A percentile compares a stretch with the other conserved stretches of the same genome.
Conservation (phyloP, 495 filamentous ascomycete genomes). For the Penicillium canescens region DNA sequence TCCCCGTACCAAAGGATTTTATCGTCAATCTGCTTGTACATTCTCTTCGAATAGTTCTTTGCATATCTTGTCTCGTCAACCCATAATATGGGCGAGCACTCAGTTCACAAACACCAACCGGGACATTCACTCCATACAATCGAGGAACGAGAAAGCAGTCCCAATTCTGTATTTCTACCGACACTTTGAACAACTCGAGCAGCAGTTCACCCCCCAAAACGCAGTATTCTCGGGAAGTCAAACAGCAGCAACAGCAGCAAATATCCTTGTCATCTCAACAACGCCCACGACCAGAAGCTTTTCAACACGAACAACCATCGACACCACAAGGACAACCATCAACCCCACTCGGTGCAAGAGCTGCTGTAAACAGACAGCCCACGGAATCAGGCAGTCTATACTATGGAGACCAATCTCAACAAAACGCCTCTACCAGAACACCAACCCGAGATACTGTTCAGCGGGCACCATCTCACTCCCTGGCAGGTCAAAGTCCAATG, state of each 20-base stretch:
- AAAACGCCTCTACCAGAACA: neutral
- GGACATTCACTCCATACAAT: neutral
- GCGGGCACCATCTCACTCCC: conserved; percentile 5
- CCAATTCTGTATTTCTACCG: neutral
- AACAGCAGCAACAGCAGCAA: neutral
- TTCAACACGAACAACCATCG: neutral
- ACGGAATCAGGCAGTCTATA: conserved; percentile 14
- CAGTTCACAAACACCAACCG: neutral
- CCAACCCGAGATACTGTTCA: conserved; percentile 3
- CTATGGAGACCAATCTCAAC: conserved; percentile 2
- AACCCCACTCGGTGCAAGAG: neutral
- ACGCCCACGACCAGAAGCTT: neutral
- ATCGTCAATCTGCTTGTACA: too few relatives aligned
- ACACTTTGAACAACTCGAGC: neutral
- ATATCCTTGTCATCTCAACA: neutral
- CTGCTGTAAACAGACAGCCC: conserved; percentile 5
- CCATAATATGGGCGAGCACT: neutral
- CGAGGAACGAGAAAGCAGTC: neutral
- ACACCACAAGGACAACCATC: conserved; percentile 1
- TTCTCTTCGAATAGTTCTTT: neutral
- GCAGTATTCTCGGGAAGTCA: neutral
- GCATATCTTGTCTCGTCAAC: neutral
- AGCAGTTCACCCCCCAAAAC: too few relatives aligned
- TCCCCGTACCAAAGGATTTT: too few relatives aligned
- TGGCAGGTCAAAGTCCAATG: conserved; percentile 8